Base-by-base conservation (phyloP, 2,329 filamentous ascomycete genomes). In the Elsinoe fawcettii region DNA sequence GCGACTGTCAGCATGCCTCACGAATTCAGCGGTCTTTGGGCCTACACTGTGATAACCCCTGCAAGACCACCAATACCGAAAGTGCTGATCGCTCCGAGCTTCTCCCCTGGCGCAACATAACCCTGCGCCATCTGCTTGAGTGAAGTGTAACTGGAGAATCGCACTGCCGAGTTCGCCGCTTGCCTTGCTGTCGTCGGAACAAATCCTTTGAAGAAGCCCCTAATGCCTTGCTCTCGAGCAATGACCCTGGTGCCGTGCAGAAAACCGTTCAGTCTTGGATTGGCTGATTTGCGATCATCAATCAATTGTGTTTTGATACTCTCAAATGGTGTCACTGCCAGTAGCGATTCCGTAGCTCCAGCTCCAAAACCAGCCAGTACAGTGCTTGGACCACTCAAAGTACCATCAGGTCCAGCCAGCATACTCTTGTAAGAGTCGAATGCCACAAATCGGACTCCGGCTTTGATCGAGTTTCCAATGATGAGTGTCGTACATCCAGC, bases 261-360 rank as follows among this genome's bases (percentile, higher is more conserved):
- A 74, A 99, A 96, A 23, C 93, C 93, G 60, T 85, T 83, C 83
- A 99, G 86, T 14, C 92, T 85, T 32, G 93, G 93, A 36, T 89
- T 88, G 25, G 83, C 78, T 3, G 82, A 80, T 76, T 99, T 99
- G 65, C 88, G 87, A 73, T 99, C 93, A 69, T 99, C 93, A 69
- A 99, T 97, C 81, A 99, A 77, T 64, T 95, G 95, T 53, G 93
- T 99, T 79, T 99, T 99, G 74, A 99, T 96, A 67, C 89, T 95
- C 75, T 99, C 93, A 59, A 95, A 96, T 0, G 93, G 93, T 32
- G 93, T 99, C 32, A 99, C 93, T 9, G 93, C 93, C 2, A 99
- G 75, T 54, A 96, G 75, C 2, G 88, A 95, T 75, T 99, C 93
- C 2, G 92, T 97, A 54, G 95, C 88, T 58, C 93, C 93, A 7